These are phyloP conservation scores for Exidia glandulosa DNA, from an alignment of 768 basidiomycete genomes.

Conservation along the genomic window DNA sequence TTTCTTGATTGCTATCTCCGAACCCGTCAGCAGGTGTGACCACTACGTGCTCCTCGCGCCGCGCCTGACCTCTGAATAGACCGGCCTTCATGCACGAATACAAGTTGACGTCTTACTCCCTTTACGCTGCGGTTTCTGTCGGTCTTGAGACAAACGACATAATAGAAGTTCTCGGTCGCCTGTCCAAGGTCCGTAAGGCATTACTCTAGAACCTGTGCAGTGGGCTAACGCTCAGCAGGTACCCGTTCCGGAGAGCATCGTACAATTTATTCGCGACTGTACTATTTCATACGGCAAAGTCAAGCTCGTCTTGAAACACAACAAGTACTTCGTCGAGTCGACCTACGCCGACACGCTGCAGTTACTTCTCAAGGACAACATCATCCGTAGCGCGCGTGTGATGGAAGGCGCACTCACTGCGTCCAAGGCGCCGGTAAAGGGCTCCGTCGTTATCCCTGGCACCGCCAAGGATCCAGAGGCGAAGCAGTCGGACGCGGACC, in stretches of 20 bases:
- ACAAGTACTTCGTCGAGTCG: slow-evolving; percentile 95
- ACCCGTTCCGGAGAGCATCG: slow-evolving; percentile 81
- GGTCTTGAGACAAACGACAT: slow-evolving; percentile 97
- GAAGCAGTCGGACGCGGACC: slow-evolving; percentile 62
- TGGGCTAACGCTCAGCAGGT: slow-evolving; percentile 38
- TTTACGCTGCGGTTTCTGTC: slow-evolving; percentile 98
- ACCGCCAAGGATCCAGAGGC: slow-evolving; percentile 35
- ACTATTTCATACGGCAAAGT: slow-evolving; percentile 97
- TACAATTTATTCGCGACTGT: slow-evolving; percentile 80
- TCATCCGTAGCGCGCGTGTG: slow-evolving; percentile 81
- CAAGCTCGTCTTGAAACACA: slow-evolving; percentile 94
- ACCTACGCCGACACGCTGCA: slow-evolving; percentile 90
- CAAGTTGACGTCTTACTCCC: slow-evolving; percentile 93
- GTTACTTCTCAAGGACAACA: slow-evolving; percentile 70
- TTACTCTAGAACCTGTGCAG: not conserved
- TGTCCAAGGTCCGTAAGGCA: slow-evolving; percentile 51
- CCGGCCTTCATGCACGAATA: slow-evolving; percentile 99
- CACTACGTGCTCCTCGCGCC: too few relatives aligned
- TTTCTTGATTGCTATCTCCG: slow-evolving; percentile 94
- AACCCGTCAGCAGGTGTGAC: slow-evolving; percentile 94
- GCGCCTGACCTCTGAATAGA: slow-evolving; percentile 31
- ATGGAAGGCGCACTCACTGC: slow-evolving; percentile 61
- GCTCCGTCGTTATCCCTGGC: slow-evolving; percentile 78
- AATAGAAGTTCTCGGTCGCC: slow-evolving; percentile 81
- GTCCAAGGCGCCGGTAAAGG: slow-evolving; percentile 71